Percentiles rank a stretch among this genome's conserved stretches.
Evolutionary conservation across 495 filamentous ascomycete genomes (phyloP).

Genomic region (Lichenothelia convexa): DNA sequence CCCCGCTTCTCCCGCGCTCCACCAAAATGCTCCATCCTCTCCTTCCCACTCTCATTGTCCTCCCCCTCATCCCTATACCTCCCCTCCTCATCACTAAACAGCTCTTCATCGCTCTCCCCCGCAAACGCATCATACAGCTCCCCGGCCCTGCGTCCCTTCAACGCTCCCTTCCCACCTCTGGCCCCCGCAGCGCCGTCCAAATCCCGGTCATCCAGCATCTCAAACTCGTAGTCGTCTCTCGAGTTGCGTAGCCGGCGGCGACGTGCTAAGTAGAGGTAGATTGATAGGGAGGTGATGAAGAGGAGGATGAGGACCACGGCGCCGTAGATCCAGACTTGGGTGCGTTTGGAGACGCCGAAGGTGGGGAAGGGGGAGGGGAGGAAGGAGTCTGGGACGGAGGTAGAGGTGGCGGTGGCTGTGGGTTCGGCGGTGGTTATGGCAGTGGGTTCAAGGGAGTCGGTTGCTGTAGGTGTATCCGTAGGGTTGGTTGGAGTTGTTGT

Average conservation of each 20-base stretch:
- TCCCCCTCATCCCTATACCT: conserved; percentile 9
- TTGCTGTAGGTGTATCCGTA: background rate
- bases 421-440: conserved; percentile 12
- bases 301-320: conserved; percentile 62
- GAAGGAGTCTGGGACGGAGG: conserved; percentile 24
- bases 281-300: conserved; percentile 63
- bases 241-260: conserved; percentile 53
- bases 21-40: too few species aligned
- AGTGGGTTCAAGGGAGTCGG: conserved; percentile 8
- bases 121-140: conserved; percentile 93
- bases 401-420: conserved; percentile 21
- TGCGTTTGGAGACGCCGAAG: conserved; percentile 80
- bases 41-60: too few species aligned
- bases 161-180: conserved; percentile 15
- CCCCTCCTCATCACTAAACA: conserved; percentile 37
- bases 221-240: conserved; percentile 85
- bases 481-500: conserved; percentile 13
- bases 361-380: conserved; percentile 83
- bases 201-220: conserved; percentile 74
- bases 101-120: conserved; percentile 54
- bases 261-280: conserved; percentile 63
- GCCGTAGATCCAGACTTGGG: conserved; percentile 91
- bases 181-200: conserved; percentile 35
- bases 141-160: conserved; percentile 40
- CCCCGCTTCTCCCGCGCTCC: too few species aligned